Base-by-base conservation (phyloP, 176 grass and related monocot species). In the Raddia guianensis region DNA sequence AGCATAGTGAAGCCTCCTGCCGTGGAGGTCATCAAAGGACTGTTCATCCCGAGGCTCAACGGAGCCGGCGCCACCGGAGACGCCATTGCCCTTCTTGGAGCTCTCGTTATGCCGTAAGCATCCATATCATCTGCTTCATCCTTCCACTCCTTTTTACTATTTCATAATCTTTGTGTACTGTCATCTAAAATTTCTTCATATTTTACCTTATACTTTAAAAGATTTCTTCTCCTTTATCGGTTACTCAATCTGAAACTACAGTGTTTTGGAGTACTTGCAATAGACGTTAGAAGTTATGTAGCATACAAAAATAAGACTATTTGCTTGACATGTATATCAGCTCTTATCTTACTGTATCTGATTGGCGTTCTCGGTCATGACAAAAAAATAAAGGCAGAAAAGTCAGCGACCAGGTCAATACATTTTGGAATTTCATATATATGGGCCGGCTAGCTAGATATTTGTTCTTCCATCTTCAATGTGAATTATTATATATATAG, bases 61-160 rank as follows among this genome's bases (percentile, higher is more conserved):
- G 94, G 89, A 4, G 5, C 43, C 4, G 82, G 91, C 12, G 91
- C 94, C 16, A 94, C 89, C 2, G 89, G 46, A 9, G 91, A 97
- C 42, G 89, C 94, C 73, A 97, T 97, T 12, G 94, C 94, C 49
- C 91, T 97, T 49, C 77, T 97, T 12, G 94, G 94, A 49, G 87
- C 94, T 66, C 89, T 97, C 19, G 48, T 97, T 60, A 97, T 97
- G 94, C 94, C 94, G 94, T 97, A 88, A 91, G 91, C 12, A 27
- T 27, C 27, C 27, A 27, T 27, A 27, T 27, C 27, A 27, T 27
- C 27, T 27, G 0, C 27, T 27, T 27, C 27, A 27, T 27, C 27
- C 27, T 27, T 27, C 27, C 27, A 27, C 27, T 27, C 27, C 27
- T 1, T 27, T 27, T 27, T 27, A 27, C 27, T 27, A 27, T 27